Evolutionary conservation across 1,139 yeast species (phyloP).

Genomic region (Kodamaea anthophila): DNA sequence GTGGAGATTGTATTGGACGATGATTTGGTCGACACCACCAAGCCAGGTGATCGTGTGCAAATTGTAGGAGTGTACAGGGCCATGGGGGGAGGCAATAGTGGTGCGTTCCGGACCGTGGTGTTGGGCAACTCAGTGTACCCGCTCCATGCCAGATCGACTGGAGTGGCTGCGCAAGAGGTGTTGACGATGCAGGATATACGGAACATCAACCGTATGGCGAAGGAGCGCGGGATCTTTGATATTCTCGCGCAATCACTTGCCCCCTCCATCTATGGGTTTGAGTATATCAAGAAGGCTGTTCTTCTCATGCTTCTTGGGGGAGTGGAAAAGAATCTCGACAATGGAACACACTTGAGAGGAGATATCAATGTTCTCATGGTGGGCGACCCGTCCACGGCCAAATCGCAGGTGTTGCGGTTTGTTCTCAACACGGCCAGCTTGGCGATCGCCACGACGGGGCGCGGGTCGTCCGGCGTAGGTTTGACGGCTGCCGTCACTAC

Average conservation of each 20-base stretch:
- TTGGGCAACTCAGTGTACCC: slow-evolving; percentile 88
- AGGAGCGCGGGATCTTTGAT: slow-evolving; percentile 64
- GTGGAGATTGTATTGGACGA: slow-evolving; percentile 89
- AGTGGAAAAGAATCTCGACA: slow-evolving; percentile 85
- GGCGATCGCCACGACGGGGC: slow-evolving; percentile 98
- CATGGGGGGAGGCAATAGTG: slow-evolving; percentile 66
- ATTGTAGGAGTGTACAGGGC: slow-evolving; percentile 93
- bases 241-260: slow-evolving; percentile 82
- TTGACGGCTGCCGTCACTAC: slow-evolving; percentile 97
- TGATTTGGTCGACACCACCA: slow-evolving; percentile 84
- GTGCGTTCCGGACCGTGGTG: slow-evolving; percentile 74
- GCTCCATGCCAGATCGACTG: slow-evolving; percentile 80
- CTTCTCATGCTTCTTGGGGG: slow-evolving; percentile 90
- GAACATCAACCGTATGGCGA: slow-evolving; percentile 74
- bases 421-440: slow-evolving; percentile 90
- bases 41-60: slow-evolving; percentile 96
- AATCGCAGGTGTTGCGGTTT: slow-evolving; percentile 89
- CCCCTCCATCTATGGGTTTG: slow-evolving; percentile 94
- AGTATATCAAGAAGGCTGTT: slow-evolving; percentile 85
- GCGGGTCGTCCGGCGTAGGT: slow-evolving; percentile 99
- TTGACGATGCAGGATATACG: slow-evolving; percentile 81
- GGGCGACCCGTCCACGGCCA: slow-evolving; percentile 98
- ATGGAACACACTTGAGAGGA: slow-evolving; percentile 97
- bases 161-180: slow-evolving; percentile 70
- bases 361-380: slow-evolving; percentile 94